A percentile compares a stretch with the other conserved stretches of the same genome.
phyloP scores from a whole-genome alignment of 2,329 filamentous ascomycete genomes.

The Pseudocercospora cruenta region DNA sequence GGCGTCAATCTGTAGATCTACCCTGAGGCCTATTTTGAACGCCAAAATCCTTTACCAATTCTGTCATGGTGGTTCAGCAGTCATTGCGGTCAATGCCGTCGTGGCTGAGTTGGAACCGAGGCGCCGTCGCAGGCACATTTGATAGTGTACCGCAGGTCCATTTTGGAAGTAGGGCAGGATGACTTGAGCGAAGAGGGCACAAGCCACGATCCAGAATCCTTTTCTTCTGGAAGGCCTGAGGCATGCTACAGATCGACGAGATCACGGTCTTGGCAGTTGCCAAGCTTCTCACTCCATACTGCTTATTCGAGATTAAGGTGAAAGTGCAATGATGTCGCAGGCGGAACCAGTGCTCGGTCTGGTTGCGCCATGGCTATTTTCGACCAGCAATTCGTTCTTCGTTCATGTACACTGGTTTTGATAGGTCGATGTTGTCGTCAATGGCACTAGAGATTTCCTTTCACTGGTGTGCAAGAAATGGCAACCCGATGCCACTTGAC shows the following conservation, averaged over 20 bases:
- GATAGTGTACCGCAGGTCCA: background rate
- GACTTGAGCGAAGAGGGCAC: background rate
- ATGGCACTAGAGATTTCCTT: no score
- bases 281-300: background rate
- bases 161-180: background rate
- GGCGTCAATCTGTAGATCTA: background rate
- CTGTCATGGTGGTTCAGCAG: background rate
- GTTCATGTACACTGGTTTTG: no score
- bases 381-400: no score
- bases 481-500: background rate
- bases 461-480: no score
- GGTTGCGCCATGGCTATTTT: no score
- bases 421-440: no score
- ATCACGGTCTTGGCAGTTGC: background rate
- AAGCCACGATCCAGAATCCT: background rate
- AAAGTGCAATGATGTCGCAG: no score
- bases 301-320: background rate
- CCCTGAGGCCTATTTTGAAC: no score
- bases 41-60: no score
- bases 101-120: background rate
- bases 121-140: background rate
- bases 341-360: no score
- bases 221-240: background rate
- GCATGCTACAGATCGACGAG: background rate
- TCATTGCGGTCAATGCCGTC: background rate